Evolutionary conservation across 331 rosid genomes (phyloP).

Genomic region (Quercus lobata): DNA sequence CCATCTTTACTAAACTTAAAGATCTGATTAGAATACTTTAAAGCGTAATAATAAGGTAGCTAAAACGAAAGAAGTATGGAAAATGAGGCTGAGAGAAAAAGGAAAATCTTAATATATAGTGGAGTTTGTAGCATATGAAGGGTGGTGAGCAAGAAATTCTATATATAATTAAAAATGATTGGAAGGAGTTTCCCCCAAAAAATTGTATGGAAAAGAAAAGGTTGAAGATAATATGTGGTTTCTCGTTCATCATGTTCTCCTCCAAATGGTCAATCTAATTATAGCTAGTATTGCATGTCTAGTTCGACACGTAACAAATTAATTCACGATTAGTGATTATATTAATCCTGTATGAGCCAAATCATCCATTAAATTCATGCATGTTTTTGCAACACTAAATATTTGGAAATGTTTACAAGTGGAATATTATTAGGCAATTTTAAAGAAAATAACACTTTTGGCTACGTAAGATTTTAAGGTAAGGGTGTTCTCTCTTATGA

Average conservation of each 20-base stretch:
- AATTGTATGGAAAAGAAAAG: conserved; percentile 5
- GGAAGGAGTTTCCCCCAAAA: background rate
- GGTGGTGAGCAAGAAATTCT: conserved; percentile 21
- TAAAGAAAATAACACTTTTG: background rate
- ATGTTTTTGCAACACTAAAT: background rate
- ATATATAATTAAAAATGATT: conserved; percentile 8
- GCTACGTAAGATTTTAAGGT: background rate
- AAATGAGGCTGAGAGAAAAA: background rate
- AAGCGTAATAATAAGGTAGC: background rate
- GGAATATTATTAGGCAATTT: background rate
- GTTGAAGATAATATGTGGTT: conserved; percentile 31
- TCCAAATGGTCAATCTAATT: too few relatives aligned
- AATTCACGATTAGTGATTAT: conserved; percentile 25
- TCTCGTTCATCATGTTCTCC: conserved; percentile 18
- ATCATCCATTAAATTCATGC: background rate
- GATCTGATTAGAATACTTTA: background rate
- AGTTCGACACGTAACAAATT: conserved; percentile 35
- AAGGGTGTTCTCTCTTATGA: too few relatives aligned
- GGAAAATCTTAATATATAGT: conserved; percentile 17
- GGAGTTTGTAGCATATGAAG: conserved; percentile 12
- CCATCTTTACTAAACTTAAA: conserved; percentile 27
- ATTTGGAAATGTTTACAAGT: too few relatives aligned
- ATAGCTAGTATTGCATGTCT: background rate
- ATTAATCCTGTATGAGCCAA: conserved; percentile 18
- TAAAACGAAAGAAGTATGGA: background rate